These are phyloP conservation scores for Penicillium chermesinum DNA, from an alignment of 495 filamentous ascomycete genomes.

Conservation along the genomic window DNA sequence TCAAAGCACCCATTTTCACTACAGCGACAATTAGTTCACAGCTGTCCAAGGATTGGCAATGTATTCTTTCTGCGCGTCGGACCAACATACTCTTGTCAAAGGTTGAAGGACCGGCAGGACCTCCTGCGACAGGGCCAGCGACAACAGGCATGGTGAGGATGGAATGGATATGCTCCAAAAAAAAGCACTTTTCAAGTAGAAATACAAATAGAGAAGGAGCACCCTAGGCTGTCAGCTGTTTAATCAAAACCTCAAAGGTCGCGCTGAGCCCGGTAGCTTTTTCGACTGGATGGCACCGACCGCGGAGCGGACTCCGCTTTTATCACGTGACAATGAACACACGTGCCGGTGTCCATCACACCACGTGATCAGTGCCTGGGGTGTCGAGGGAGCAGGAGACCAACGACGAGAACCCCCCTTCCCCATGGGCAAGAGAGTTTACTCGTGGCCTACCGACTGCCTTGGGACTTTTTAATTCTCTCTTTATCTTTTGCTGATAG, in stretches of 20 bases:
- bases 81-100: constrained; percentile 80
- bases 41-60: background rate
- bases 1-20: constrained; percentile 98
- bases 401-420: constrained; percentile 13
- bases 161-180: too few species aligned
- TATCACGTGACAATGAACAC: constrained; percentile 15
- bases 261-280: constrained; percentile 13
- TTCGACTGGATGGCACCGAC: constrained; percentile 11
- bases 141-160: constrained; percentile 58
- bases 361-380: constrained; percentile 9
- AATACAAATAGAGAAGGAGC: background rate
- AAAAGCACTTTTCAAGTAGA: background rate
- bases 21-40: constrained; percentile 21
- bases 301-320: constrained; percentile 17
- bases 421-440: constrained; percentile 20
- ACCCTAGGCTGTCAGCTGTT: too few species aligned
- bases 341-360: constrained; percentile 16
- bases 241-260: too few species aligned
- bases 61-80: background rate
- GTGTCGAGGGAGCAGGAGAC: constrained; percentile 20
- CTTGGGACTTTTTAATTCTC: constrained; percentile 17
- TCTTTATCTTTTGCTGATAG: constrained; percentile 22
- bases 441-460: constrained; percentile 26
- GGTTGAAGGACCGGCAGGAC: constrained; percentile 63
- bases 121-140: constrained; percentile 50